Conservation (phyloP, 2,329 filamentous ascomycete genomes). For the Xylariaceae sp. region DNA sequence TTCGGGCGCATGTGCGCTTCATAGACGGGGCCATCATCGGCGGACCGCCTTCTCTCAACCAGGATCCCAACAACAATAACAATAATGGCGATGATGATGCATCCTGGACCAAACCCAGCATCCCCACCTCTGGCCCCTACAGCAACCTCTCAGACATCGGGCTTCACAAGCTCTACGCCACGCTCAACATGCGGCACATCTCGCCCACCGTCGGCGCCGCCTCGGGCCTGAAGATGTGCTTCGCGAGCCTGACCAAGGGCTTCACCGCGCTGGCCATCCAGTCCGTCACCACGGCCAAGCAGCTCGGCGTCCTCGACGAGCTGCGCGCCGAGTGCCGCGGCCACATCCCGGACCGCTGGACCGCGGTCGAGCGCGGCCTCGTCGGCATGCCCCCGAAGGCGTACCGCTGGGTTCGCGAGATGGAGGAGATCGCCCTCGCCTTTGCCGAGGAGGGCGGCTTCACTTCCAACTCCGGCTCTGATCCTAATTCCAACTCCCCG, state of each 20-base stretch:
- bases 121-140: constrained; percentile 46
- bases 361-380: constrained; percentile 45
- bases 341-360: constrained; percentile 42
- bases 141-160: constrained; percentile 36
- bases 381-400: constrained; percentile 65
- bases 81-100: not conserved
- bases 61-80: not conserved
- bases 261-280: constrained; percentile 65
- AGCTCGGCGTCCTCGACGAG: constrained; percentile 56
- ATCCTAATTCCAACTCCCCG: too few species aligned
- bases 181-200: constrained; percentile 46
- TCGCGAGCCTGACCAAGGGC: constrained; percentile 56
- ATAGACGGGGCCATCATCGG: constrained; percentile 57
- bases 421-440: constrained; percentile 67
- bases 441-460: constrained; percentile 63
- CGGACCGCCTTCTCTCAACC: constrained; percentile 39
- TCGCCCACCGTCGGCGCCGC: constrained; percentile 47
- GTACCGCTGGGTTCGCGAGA: constrained; percentile 72
- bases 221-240: constrained; percentile 61
- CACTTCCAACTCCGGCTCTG: too few species aligned
- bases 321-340: constrained; percentile 51
- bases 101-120: constrained; percentile 36
- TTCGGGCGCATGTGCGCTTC: constrained; percentile 40
- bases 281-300: constrained; percentile 62
- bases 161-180: constrained; percentile 35